Evolutionary conservation across 1,139 yeast genomes (phyloP), one percentile per base, ranked within the genome.

Genomic region (Debaryomyces sp.): DNA sequence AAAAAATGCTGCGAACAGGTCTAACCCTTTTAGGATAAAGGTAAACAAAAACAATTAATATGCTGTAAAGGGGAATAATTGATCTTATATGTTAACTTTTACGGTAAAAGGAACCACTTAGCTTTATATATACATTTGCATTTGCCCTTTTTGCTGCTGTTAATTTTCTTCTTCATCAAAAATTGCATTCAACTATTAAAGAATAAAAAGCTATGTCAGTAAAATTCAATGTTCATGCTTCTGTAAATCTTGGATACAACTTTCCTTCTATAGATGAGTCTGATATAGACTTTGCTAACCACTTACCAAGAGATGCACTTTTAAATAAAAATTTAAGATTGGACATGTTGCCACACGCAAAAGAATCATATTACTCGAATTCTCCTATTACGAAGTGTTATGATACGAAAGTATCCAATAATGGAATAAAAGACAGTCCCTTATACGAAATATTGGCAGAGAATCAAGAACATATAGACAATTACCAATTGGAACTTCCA

Each of bases 301-400:
- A 52, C 27, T 21, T 37, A 43, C 56, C 66, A 24, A 57, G 54
- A 52, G 71, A 61, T 48, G 55, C 49, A 10, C 54, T 54, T 38
- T 63, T 64, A 41, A 54, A 52, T 18, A 63, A 62, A 45, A 62
- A 66, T 37, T 63, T 71, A 50, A 64, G 55, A 46, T 54, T 71
- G 5, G 55, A 54, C 10, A 37, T 21, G 5, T 55, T 58, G 27
- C 63, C 62, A 5, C 45, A 41, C 13, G 55, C 59, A 3, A 50
- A 51, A 13, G 46, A 43, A 2, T 61, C 62, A 15, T 33, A 41
- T 4, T 53, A 30, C 17, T 40, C 49, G 17, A 45, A 37, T 2
- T 26, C 21, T 4, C 61, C 67, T 5, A 50, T 62, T 27, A 44
- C 51, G 8, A 58, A 54, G 43, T 29, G 27, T 24, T 48, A 21